phyloP scores from a whole-genome alignment of 192 early-diverging fungal genomes.

The Podila verticillata region DNA sequence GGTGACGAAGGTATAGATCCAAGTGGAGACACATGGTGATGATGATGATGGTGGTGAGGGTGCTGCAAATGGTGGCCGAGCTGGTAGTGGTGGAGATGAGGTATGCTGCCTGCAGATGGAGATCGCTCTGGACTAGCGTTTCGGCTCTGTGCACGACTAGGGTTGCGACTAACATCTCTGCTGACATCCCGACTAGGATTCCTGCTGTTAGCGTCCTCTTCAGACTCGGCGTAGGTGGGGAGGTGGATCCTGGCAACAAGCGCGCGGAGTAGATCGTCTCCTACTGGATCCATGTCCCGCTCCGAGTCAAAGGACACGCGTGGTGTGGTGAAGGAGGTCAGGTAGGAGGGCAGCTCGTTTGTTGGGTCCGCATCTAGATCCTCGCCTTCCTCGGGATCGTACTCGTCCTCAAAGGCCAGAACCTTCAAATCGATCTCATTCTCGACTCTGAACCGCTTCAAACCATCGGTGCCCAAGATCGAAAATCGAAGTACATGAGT shows the following conservation, averaged over 20 bases:
- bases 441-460: constrained; percentile 24
- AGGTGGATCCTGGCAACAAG: constrained; percentile 39
- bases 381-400: constrained; percentile 1
- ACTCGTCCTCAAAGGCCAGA: constrained; percentile 40
- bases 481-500: constrained; percentile 33
- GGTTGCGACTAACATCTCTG: constrained; percentile 5
- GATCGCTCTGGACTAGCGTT: constrained; percentile 29
- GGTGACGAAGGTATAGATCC: not conserved
- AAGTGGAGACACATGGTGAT: too few species aligned
- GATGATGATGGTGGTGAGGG: too few species aligned
- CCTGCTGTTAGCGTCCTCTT: constrained; percentile 35
- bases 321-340: constrained; percentile 44
- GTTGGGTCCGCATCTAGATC: not conserved
- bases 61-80: not conserved
- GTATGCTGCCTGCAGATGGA: constrained; percentile 3
- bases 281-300: constrained; percentile 30
- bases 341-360: constrained; percentile 25
- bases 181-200: constrained; percentile 17
- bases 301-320: constrained; percentile 48
- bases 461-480: constrained; percentile 31
- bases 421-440: constrained; percentile 47
- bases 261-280: constrained; percentile 25
- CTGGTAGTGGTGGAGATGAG: not conserved
- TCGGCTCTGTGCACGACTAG: constrained; percentile 27
- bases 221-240: constrained; percentile 44